phyloP scores from a whole-genome alignment of 192 early-diverging fungal species.

The Allomyces macrogynus region DNA sequence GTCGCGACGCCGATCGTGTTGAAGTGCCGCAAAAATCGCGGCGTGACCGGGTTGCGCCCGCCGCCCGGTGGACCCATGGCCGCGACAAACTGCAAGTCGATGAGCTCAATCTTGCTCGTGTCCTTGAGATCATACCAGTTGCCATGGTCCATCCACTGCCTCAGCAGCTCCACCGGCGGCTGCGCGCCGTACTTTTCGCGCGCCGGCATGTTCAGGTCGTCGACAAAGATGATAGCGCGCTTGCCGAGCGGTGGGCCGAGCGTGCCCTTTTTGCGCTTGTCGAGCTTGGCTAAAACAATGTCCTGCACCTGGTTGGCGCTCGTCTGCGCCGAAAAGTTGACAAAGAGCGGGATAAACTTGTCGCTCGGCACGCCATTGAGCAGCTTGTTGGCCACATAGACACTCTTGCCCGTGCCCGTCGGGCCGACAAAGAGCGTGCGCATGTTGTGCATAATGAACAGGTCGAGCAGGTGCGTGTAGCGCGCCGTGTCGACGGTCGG shows the following conservation, averaged over 20 bases:
- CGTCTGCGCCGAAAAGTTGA: slow-evolving; percentile 97
- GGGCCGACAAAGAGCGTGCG: slow-evolving; percentile 93
- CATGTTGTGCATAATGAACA: slow-evolving; percentile 84
- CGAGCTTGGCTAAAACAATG: slow-evolving; percentile 92
- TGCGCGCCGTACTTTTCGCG: slow-evolving; percentile 95
- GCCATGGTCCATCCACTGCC: slow-evolving; percentile 82
- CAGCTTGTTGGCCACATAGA: slow-evolving; percentile 88
- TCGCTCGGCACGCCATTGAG: slow-evolving; percentile 45
- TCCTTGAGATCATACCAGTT: slow-evolving; percentile 88
- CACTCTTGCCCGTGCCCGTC: slow-evolving; percentile 97
- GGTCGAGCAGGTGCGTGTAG: slow-evolving; percentile 84
- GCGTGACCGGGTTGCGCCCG: slow-evolving; percentile 84
- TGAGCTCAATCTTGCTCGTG: slow-evolving; percentile 80
- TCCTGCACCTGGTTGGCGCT: slow-evolving; percentile 83
- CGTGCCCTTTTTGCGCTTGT: slow-evolving; percentile 75
- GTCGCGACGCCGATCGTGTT: slow-evolving; percentile 96
- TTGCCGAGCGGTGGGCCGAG: slow-evolving; percentile 60
- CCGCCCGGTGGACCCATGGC: slow-evolving; percentile 99
- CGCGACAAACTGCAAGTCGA: slow-evolving; percentile 97
- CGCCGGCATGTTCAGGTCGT: slow-evolving; percentile 97
- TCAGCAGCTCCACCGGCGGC: slow-evolving; percentile 85
- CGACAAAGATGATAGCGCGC: slow-evolving; percentile 97
- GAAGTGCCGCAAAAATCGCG: slow-evolving; percentile 89
- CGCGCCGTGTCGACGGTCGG: slow-evolving; percentile 95
- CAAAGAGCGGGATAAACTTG: slow-evolving; percentile 85